Evolutionary conservation across 2,329 filamentous ascomycete species (phyloP), one percentile per base, ranked within the genome.

Genomic region (Colletotrichum orbiculare): DNA sequence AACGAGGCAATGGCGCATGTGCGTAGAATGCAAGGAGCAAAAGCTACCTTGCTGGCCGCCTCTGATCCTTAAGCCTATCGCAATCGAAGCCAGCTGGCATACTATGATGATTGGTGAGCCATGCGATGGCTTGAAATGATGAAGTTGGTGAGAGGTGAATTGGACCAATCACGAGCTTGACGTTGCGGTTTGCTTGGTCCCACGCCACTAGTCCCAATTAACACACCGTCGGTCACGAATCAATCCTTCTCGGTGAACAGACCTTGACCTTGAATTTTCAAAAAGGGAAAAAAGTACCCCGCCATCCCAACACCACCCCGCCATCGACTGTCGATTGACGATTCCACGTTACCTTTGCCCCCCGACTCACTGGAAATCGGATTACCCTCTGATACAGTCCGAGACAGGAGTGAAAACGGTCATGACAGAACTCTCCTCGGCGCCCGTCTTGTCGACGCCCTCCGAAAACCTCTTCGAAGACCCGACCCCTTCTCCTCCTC

Each of bases 381-480:
- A 25, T 25, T 25, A 25, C 25, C 25, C 25, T 25, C 25, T 25
- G 25, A 25, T 25, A 25, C 25, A 25, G 4, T 25, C 25, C 25
- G 25, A 5, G 25, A 25, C 25, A 25, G 25, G 25, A 41, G 9
- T 1, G 13, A 42, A 39, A 41, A 37, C 45, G 43, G 57, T 48
- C 50, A 67, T 66, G 62, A 41, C 62, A 48, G 80, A 83, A 55
- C 81, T 87, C 37, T 81, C 79, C 39, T 79, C 83, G 12, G 74
- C 88, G 8, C 88, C 88, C 4, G 84, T 88, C 37, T 83, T 91
- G 48, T 90, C 88, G 34, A 90, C 88, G 0, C 87, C 88, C 34
- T 87, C 88, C 50, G 85, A 89, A 53, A 76, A 87, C 55, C 77
- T 87, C 35, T 83, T 88, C 73, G 84, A 88, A 70, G 80, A 84